phyloP scores from a whole-genome alignment of 192 early-diverging fungal genomes.

The Physocladia obscura region DNA sequence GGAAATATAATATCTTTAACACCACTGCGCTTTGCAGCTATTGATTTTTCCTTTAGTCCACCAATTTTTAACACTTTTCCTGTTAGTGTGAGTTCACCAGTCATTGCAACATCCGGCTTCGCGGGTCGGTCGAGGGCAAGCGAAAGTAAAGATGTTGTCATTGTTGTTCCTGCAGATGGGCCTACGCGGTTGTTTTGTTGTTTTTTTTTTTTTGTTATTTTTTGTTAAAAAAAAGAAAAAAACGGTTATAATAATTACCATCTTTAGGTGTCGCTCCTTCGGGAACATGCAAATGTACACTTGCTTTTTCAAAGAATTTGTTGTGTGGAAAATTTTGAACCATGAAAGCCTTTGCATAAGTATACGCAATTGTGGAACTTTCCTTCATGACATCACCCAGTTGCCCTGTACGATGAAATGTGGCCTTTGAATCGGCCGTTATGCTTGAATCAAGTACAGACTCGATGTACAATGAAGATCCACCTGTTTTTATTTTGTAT shows the following conservation, averaged over 20 bases:
- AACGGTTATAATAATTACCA: slow-evolving; percentile 48
- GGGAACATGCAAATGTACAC: slow-evolving; percentile 93
- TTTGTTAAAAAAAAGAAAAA: neutral
- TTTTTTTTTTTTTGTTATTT: neutral
- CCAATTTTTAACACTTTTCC: slow-evolving; percentile 98
- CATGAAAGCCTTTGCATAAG: slow-evolving; percentile 86
- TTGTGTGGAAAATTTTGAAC: slow-evolving; percentile 75
- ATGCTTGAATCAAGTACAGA: slow-evolving; percentile 83
- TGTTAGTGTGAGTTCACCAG: slow-evolving; percentile 95
- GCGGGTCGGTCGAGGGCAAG: slow-evolving; percentile 81
- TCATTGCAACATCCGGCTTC: slow-evolving; percentile 89
- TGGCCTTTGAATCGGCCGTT: slow-evolving; percentile 56
- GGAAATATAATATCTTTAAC: slow-evolving; percentile 91
- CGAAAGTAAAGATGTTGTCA: slow-evolving; percentile 92
- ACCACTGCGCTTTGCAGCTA: slow-evolving; percentile 92
- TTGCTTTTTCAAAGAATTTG: slow-evolving; percentile 86
- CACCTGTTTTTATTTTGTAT: slow-evolving; percentile 61
- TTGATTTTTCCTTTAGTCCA: slow-evolving; percentile 95
- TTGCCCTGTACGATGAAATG: slow-evolving; percentile 90
- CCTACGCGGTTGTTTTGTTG: no score
- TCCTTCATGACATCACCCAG: slow-evolving; percentile 99
- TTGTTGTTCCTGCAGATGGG: slow-evolving; percentile 92
- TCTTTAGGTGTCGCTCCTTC: slow-evolving; percentile 98
- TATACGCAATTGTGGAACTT: slow-evolving; percentile 91
- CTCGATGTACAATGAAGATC: slow-evolving; percentile 92